These are phyloP conservation scores for Leccinum fuscescens DNA, from an alignment of 1,284 basidiomycete genomes.

Conservation along the genomic window DNA sequence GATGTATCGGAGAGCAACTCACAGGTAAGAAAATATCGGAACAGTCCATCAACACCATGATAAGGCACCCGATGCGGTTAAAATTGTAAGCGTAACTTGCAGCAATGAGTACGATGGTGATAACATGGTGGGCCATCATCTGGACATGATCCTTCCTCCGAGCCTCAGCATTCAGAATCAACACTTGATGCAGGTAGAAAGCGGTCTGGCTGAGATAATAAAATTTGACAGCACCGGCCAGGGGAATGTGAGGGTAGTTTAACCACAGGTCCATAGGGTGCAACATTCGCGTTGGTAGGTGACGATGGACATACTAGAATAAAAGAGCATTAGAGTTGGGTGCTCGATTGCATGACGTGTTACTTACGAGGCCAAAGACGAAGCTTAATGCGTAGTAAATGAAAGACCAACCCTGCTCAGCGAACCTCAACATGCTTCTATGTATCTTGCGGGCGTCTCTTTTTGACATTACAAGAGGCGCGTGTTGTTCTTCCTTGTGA, in stretches of 20 bases:
- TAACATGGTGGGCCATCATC: constrained; percentile 95
- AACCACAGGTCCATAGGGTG: constrained; percentile 75
- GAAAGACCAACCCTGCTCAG: constrained; percentile 91
- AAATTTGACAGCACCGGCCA: constrained; percentile 80
- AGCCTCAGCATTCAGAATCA: constrained; percentile 93
- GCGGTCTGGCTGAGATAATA: constrained; percentile 93
- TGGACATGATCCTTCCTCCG: constrained; percentile 90
- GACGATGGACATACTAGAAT: constrained; percentile 73
- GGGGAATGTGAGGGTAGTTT: constrained; percentile 78
- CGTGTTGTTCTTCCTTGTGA: constrained; percentile 16
- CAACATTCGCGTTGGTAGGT: constrained; percentile 68
- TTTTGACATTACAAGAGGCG: constrained; percentile 27
- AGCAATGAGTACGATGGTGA: constrained; percentile 80
- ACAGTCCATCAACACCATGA: constrained; percentile 91
- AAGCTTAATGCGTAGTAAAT: constrained; percentile 80
- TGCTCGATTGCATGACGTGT: constrained; percentile 6
- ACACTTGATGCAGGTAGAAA: constrained; percentile 90
- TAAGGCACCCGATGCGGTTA: constrained; percentile 84
- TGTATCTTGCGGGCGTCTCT: constrained; percentile 58
- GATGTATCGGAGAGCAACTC: constrained; percentile 35
- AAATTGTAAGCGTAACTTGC: constrained; percentile 82
- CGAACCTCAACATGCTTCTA: constrained; percentile 80
- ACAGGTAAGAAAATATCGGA: constrained; percentile 92
- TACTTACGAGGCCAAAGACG: constrained; percentile 79
- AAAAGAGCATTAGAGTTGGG: constrained; percentile 2